A percentile compares a stretch with the other conserved stretches of the same genome.
Conservation (phyloP, 179 eudicot species). For the Monotropa hypopitys region DNA sequence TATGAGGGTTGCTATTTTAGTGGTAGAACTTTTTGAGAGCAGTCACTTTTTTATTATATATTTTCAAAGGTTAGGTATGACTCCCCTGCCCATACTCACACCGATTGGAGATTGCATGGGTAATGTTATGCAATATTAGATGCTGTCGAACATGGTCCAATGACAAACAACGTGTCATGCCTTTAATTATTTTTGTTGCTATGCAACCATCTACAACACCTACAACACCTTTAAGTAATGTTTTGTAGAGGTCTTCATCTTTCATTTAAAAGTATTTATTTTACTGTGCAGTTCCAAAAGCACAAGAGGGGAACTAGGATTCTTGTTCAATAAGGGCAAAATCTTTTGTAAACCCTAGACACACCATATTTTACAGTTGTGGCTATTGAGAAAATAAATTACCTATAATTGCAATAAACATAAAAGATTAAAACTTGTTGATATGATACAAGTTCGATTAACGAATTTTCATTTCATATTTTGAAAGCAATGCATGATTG, state of each 20-base stretch:
- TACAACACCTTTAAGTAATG: neutral
- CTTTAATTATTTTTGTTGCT: neutral
- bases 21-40: too few species aligned
- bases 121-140: neutral
- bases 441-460: neutral
- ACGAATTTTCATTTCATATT: too few species aligned
- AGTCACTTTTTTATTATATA: too few species aligned
- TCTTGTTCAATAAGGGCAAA: neutral
- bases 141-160: conserved; percentile 4
- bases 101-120: too few species aligned
- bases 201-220: neutral
- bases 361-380: neutral
- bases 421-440: neutral
- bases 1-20: too few species aligned
- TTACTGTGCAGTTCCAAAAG: neutral
- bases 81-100: too few species aligned
- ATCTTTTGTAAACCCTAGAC: neutral
- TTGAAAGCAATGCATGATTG: too few species aligned
- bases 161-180: neutral
- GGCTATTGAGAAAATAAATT: neutral
- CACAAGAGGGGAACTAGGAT: neutral
- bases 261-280: neutral
- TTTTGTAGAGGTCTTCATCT: neutral
- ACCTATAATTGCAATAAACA: neutral
- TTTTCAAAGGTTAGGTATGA: too few species aligned